phyloP scores from a whole-genome alignment of 495 filamentous ascomycete species.

The Astrothelium subdiscretum region DNA sequence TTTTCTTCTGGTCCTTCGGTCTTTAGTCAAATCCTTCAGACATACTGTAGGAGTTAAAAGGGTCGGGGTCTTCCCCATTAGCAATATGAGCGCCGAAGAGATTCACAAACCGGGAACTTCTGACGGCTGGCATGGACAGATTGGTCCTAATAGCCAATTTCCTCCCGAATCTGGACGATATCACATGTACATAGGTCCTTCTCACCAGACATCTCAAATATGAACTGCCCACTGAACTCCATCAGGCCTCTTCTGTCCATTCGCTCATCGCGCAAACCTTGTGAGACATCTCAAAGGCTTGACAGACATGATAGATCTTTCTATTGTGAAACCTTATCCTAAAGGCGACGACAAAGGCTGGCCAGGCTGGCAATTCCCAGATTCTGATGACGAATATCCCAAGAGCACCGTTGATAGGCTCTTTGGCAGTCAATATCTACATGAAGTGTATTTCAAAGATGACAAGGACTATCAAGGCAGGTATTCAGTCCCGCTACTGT shows the following conservation, averaged over 20 bases:
- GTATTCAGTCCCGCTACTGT: slow-evolving; percentile 45
- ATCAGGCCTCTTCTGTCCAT: slow-evolving; percentile 43
- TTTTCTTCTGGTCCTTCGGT: too few species aligned
- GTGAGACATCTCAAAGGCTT: slow-evolving; percentile 25
- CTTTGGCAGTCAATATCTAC: slow-evolving; percentile 37
- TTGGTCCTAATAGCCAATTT: slow-evolving; percentile 24
- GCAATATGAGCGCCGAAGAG: too few species aligned
- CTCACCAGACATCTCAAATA: neutral
- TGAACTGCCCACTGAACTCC: neutral
- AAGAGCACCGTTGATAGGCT: slow-evolving; percentile 41
- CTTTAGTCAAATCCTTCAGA: too few species aligned
- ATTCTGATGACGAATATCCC: slow-evolving; percentile 37
- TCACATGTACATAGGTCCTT: slow-evolving; percentile 28
- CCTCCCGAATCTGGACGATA: slow-evolving; percentile 27
- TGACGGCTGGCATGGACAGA: slow-evolving; percentile 36
- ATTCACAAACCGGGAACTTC: slow-evolving; percentile 12
- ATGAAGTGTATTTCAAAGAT: slow-evolving; percentile 42
- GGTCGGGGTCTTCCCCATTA: too few species aligned
- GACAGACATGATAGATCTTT: slow-evolving; percentile 22
- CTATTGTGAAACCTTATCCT: slow-evolving; percentile 31
- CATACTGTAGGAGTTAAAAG: too few species aligned
- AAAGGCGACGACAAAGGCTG: slow-evolving; percentile 34
- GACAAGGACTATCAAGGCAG: slow-evolving; percentile 41
- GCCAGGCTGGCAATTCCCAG: slow-evolving; percentile 40
- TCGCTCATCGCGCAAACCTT: slow-evolving; percentile 37